phyloP scores from a whole-genome alignment of 148 eudicot genomes.

The Vaccinium myrtillus region DNA sequence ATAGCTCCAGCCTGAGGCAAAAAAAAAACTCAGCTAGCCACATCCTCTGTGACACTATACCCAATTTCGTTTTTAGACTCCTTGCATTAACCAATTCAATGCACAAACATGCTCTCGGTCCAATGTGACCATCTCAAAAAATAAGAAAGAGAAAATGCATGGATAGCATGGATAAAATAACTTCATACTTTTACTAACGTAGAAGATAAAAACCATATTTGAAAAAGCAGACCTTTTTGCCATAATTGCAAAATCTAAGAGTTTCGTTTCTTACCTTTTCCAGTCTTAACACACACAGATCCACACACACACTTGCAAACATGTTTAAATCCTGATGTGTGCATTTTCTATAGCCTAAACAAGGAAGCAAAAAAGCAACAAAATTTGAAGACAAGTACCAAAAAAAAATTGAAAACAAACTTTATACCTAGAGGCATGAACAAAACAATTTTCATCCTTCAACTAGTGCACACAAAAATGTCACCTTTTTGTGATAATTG shows the following conservation, averaged over 20 bases:
- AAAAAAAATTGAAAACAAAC: background rate
- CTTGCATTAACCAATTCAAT: background rate
- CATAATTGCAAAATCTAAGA: background rate
- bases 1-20: background rate
- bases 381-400: background rate
- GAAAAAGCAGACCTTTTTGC: background rate
- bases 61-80: background rate
- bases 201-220: background rate
- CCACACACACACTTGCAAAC: background rate
- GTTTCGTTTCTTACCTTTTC: background rate
- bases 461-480: background rate
- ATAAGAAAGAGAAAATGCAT: background rate
- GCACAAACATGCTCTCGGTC: background rate
- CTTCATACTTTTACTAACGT: background rate
- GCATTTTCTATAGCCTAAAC: background rate
- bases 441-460: background rate
- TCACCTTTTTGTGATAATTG: background rate
- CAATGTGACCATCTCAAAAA: background rate
- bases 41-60: background rate
- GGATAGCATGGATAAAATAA: background rate
- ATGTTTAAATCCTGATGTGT: background rate
- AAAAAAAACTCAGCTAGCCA: background rate
- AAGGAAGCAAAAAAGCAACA: background rate
- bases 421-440: background rate
- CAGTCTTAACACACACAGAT: background rate